Evolutionary conservation across 2,329 filamentous ascomycete genomes (phyloP).

Genomic region (Knufia fluminis): DNA sequence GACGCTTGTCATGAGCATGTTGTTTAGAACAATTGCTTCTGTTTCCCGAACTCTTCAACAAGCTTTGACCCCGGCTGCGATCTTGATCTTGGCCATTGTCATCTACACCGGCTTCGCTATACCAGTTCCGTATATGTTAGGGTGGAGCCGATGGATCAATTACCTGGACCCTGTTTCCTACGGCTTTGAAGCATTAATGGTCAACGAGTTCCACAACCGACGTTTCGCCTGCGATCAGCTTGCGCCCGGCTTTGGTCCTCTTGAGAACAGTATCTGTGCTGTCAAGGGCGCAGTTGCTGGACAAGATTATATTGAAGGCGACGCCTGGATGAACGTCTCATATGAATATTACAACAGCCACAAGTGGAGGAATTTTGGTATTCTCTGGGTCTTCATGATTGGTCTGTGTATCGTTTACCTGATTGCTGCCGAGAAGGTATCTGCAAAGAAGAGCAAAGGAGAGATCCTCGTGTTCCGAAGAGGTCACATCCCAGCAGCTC

Average conservation of each 20-base stretch:
- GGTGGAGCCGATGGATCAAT: constrained; percentile 60
- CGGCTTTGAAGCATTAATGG: constrained; percentile 52
- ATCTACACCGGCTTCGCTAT: constrained; percentile 62
- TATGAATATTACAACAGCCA: constrained; percentile 52
- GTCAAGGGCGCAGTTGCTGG: constrained; percentile 52
- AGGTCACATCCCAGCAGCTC: constrained; percentile 18
- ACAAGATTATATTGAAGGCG: constrained; percentile 45
- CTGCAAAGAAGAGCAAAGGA: constrained; percentile 31
- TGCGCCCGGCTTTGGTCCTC: constrained; percentile 43
- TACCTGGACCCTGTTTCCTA: constrained; percentile 59
- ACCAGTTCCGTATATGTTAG: constrained; percentile 47
- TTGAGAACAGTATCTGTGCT: constrained; percentile 55
- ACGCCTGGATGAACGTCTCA: constrained; percentile 46
- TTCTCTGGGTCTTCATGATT: constrained; percentile 55
- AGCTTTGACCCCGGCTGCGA: constrained; percentile 49
- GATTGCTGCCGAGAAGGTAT: constrained; percentile 24
- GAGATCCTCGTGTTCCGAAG: constrained; percentile 28
- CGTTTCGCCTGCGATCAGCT: constrained; percentile 47
- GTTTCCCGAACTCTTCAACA: constrained; percentile 57
- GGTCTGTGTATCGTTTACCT: constrained; percentile 41
- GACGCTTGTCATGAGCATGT: constrained; percentile 43
- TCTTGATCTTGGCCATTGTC: constrained; percentile 48
- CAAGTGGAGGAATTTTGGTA: constrained; percentile 61
- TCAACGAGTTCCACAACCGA: constrained; percentile 50
- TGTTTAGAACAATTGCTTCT: constrained; percentile 61